These are phyloP conservation scores for Aureobasidium lini DNA, from an alignment of 2,329 filamentous ascomycete species.

Conservation along the genomic window DNA sequence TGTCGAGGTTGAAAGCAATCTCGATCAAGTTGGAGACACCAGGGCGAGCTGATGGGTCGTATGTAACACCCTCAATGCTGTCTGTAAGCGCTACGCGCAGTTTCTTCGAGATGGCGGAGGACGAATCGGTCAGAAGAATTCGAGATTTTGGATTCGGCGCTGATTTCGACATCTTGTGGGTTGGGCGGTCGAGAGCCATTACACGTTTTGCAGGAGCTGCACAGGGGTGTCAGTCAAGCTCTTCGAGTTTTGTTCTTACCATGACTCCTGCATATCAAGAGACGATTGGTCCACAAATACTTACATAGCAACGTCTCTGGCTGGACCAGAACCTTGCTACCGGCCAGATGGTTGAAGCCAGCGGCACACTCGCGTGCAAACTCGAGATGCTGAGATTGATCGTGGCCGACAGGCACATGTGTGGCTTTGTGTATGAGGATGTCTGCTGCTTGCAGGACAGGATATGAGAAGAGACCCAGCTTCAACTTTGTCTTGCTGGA, in stretches of 20 bases:
- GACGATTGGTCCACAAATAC: conserved; percentile 15
- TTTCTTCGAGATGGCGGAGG: conserved; percentile 58
- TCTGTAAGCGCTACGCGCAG: conserved; percentile 72
- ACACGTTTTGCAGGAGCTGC: conserved; percentile 71
- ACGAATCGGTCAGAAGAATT: conserved; percentile 71
- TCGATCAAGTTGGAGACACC: conserved; percentile 84
- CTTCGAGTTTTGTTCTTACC: too few species aligned
- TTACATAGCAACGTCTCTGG: conserved; percentile 68
- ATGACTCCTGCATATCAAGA: not conserved
- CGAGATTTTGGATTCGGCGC: conserved; percentile 62
- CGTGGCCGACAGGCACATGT: conserved; percentile 93
- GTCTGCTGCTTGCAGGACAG: conserved; percentile 55
- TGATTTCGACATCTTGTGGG: conserved; percentile 92
- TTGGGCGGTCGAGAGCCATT: conserved; percentile 78
- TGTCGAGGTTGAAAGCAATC: conserved; percentile 62
- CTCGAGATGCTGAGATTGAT: conserved; percentile 90
- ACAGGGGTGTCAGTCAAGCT: not conserved
- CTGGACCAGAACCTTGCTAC: conserved; percentile 48
- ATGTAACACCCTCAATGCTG: conserved; percentile 58
- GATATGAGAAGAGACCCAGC: conserved; percentile 90
- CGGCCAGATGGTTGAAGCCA: conserved; percentile 75
- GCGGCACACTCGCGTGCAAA: conserved; percentile 80
- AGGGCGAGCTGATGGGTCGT: conserved; percentile 61
- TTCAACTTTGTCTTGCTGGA: conserved; percentile 55
- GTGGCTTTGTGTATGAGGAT: conserved; percentile 65